Percentiles rank a stretch among this genome's conserved stretches.
Conservation (phyloP, 2,329 filamentous ascomycete species). For the Mariannaea elegans region DNA sequence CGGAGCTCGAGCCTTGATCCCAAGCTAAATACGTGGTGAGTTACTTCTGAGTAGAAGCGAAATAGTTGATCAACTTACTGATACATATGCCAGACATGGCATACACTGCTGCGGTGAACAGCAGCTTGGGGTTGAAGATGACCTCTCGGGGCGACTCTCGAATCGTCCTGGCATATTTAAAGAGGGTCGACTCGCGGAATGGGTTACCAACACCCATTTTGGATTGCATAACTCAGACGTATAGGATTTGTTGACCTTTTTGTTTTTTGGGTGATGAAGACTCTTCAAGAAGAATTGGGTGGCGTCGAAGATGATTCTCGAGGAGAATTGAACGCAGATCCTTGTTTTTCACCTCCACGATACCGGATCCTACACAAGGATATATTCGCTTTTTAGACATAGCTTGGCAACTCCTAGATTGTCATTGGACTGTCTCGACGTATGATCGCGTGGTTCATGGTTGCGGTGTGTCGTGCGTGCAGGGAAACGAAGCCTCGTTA, state of each 20-base stretch:
- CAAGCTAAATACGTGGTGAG: slow-evolving; percentile 9
- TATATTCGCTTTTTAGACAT: slow-evolving; percentile 4
- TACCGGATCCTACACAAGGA: background rate
- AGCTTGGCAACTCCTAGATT: background rate
- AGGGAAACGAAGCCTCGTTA: slow-evolving; percentile 9
- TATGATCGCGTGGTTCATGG: slow-evolving; percentile 10
- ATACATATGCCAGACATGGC: slow-evolving; percentile 29
- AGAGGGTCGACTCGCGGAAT: slow-evolving; percentile 20
- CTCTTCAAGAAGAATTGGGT: background rate
- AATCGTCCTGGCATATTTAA: slow-evolving; percentile 21
- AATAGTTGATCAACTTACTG: slow-evolving; percentile 2
- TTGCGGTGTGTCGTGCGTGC: background rate
- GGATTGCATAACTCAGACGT: no score
- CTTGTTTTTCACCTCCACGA: background rate
- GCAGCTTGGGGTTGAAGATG: slow-evolving; percentile 21
- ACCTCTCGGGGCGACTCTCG: slow-evolving; percentile 26
- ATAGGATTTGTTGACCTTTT: no score
- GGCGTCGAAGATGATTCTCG: background rate
- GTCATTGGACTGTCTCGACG: background rate
- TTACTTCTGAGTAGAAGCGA: background rate
- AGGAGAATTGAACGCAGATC: background rate
- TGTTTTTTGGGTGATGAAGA: background rate
- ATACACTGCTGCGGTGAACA: slow-evolving; percentile 21
- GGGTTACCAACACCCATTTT: slow-evolving; percentile 14
- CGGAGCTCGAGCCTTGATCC: slow-evolving; percentile 30